Conservation (phyloP, 1,284 basidiomycete genomes). For the Ceratobasidium sp. region DNA sequence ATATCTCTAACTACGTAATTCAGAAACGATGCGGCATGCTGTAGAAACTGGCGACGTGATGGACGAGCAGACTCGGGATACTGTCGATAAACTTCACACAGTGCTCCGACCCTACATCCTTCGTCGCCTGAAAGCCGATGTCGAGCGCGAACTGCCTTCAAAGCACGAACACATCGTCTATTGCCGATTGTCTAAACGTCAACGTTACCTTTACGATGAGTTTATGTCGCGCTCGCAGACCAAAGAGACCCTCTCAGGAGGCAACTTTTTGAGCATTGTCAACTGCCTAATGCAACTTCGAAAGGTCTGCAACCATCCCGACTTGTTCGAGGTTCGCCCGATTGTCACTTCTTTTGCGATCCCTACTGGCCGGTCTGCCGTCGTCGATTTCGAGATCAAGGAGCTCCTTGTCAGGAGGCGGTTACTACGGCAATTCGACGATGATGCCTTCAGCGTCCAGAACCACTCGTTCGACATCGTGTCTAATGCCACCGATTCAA, state of each 20-base stretch:
- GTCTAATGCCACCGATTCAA: slow-evolving; percentile 56
- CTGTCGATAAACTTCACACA: slow-evolving; percentile 90
- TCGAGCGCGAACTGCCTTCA: slow-evolving; percentile 94
- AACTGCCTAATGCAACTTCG: slow-evolving; percentile 97
- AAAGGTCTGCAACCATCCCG: slow-evolving; percentile 96
- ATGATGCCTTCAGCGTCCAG: slow-evolving; percentile 66
- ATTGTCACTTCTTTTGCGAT: slow-evolving; percentile 94
- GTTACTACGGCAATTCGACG: slow-evolving; percentile 72
- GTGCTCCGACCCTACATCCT: slow-evolving; percentile 94
- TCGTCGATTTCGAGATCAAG: slow-evolving; percentile 87
- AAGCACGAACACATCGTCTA: slow-evolving; percentile 95
- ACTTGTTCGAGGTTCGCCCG: slow-evolving; percentile 94
- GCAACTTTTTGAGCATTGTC: slow-evolving; percentile 84
- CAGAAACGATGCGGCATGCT: slow-evolving; percentile 93
- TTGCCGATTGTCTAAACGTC: slow-evolving; percentile 92
- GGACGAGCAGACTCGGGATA: slow-evolving; percentile 87
- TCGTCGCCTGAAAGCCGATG: slow-evolving; percentile 92
- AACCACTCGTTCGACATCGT: slow-evolving; percentile 33
- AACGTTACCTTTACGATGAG: slow-evolving; percentile 97
- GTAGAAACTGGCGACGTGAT: slow-evolving; percentile 85
- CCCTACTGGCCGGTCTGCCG: slow-evolving; percentile 71
- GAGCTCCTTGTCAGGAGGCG: slow-evolving; percentile 84
- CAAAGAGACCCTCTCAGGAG: slow-evolving; percentile 84
- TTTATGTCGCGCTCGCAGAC: slow-evolving; percentile 96
- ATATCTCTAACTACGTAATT: slow-evolving; percentile 23